Evolutionary conservation across 768 basidiomycete species (phyloP), one percentile per base, ranked within the genome.

Genomic region (Tulasnella calospora): DNA sequence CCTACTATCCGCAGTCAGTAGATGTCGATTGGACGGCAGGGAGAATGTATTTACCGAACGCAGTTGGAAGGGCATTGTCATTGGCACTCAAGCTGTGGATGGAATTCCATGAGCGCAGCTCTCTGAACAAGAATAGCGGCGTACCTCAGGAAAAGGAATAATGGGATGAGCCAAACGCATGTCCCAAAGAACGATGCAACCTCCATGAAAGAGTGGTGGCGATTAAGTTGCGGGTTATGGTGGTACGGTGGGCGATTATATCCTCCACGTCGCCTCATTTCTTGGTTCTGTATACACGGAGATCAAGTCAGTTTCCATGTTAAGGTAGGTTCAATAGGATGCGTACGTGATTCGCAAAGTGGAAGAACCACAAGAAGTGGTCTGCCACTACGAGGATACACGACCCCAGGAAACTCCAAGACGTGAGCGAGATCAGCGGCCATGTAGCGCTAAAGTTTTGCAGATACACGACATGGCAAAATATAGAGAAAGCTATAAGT

Each of bases 331-430:
- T 38, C 0, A 7, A 69, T 23, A 57, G 17, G 38, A 17, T 19
- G 38, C 69, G 33, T 72, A 78, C 76, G 38, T 78, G 74, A 30
- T 82, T 81, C 6, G 96, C 90, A 84, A 99, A 99, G 85, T 99
- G 89, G 86, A 94, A 95, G 87, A 99, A 99, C 94, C 96, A 98
- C 55, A 94, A 84, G 83, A 98, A 98, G 84, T 99, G 98, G 85
- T 98, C 95, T 0, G 86, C 84, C 78, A 99, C 88, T 80, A 98
- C 97, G 76, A 96, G 86, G 27, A 88, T 80, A 84, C 96, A 98
- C 0, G 96, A 98, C 0, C 89, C 88, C 70, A 99, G 84, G 87
- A 99, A 99, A 8, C 90, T 89, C 27, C 86, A 83, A 0, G 96
- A 98, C 21, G 94, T 89, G 71, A 99, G 89, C 2, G 94, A 96